phyloP scores from a whole-genome alignment of 495 filamentous ascomycete species.

The Mycothermus thermophilus region DNA sequence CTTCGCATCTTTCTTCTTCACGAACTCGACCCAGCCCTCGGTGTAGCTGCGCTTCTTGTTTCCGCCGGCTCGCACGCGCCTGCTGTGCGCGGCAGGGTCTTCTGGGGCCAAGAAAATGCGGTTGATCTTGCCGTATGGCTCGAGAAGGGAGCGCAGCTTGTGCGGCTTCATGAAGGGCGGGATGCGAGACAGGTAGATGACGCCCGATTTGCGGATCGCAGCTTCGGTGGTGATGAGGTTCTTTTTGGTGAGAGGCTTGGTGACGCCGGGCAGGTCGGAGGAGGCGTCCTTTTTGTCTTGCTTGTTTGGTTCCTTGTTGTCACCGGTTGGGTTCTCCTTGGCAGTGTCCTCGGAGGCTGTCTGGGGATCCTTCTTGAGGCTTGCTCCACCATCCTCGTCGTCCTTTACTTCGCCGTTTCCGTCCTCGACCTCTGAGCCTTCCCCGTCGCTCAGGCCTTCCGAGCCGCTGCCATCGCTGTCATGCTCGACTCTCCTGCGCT shows the following conservation, averaged over 20 bases:
- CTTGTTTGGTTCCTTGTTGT: constrained; percentile 9
- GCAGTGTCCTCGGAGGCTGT: constrained; percentile 6
- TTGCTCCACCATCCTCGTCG: not conserved
- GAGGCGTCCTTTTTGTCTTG: constrained; percentile 11
- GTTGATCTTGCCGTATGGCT: constrained; percentile 63
- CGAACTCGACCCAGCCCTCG: constrained; percentile 93
- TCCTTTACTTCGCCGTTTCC: constrained; percentile 8
- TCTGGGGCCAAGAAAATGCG: constrained; percentile 82
- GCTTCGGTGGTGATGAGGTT: constrained; percentile 44
- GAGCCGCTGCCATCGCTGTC: constrained; percentile 28
- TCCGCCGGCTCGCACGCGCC: constrained; percentile 50
- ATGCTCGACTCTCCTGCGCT: constrained; percentile 48
- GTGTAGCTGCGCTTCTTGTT: constrained; percentile 81
- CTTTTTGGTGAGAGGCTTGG: constrained; percentile 42
- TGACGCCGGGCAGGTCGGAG: constrained; percentile 28
- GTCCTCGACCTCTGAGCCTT: constrained; percentile 13
- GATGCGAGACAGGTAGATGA: constrained; percentile 79
- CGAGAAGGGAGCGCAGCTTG: constrained; percentile 63
- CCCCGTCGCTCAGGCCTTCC: constrained; percentile 19
- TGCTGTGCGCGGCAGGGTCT: constrained; percentile 44
- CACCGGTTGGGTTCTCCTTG: constrained; percentile 1
- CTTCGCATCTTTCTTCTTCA: constrained; percentile 51
- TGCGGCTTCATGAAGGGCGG: constrained; percentile 91
- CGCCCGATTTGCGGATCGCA: constrained; percentile 52
- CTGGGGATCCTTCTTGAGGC: not conserved